These are phyloP conservation scores for Medicago ruthenica DNA, from an alignment of 306 rosid species.

Conservation along the genomic window DNA sequence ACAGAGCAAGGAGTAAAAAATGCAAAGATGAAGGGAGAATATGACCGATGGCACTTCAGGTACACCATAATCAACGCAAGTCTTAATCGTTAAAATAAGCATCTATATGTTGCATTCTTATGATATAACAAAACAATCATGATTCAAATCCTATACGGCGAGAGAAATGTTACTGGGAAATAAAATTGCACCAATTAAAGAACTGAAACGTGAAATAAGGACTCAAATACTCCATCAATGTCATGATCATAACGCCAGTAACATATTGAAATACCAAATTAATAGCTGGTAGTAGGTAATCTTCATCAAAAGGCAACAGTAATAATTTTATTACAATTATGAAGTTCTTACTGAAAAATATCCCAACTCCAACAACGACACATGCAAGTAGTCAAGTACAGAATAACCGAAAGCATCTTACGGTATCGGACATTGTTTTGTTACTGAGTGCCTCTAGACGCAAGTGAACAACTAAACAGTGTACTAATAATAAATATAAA, in stretches of 20 bases:
- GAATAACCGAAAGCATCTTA: not conserved
- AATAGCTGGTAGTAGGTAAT: not conserved
- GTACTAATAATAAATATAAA: not conserved
- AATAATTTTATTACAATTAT: not conserved
- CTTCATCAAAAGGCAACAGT: not conserved
- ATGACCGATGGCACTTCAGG: not conserved
- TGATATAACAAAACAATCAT: too few species aligned
- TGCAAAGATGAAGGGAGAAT: not conserved
- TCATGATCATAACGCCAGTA: not conserved
- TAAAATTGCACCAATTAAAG: too few species aligned
- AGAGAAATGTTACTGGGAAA: too few species aligned
- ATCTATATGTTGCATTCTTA: too few species aligned
- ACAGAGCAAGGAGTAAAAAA: too few species aligned
- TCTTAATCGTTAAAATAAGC: not conserved
- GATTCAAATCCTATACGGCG: too few species aligned
- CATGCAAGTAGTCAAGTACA: not conserved
- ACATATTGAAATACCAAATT: not conserved
- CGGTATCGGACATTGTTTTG: not conserved
- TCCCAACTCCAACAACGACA: not conserved
- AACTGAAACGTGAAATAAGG: too few species aligned
- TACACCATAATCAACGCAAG: not conserved
- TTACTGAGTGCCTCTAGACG: not conserved
- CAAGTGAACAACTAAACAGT: not conserved
- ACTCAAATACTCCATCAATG: not conserved
- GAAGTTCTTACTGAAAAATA: not conserved